Conservation (phyloP, 2,329 filamentous ascomycete species). For the Fusarium sacchari region DNA sequence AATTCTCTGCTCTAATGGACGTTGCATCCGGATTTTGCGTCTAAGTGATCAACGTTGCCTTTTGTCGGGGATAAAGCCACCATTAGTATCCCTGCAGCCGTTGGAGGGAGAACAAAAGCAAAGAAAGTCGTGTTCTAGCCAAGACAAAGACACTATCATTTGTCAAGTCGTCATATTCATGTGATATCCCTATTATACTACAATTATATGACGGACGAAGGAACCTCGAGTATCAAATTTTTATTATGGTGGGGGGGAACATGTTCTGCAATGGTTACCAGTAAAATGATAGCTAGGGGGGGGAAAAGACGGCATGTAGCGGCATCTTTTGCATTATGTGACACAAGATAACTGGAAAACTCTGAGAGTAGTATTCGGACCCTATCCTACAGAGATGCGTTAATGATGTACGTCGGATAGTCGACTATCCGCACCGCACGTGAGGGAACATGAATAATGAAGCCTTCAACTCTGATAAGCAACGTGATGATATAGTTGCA, state of each 20-base stretch:
- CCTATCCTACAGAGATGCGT: neutral
- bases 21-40: conserved; percentile 15
- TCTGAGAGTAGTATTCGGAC: conserved; percentile 18
- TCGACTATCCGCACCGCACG: neutral
- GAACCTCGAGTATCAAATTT: conserved; percentile 7
- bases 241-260: neutral
- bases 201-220: conserved; percentile 18
- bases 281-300: neutral
- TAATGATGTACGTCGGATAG: neutral
- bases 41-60: conserved; percentile 15
- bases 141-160: neutral
- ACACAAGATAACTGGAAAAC: conserved; percentile 7
- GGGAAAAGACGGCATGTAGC: neutral
- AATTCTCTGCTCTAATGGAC: conserved; percentile 6
- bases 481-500: neutral
- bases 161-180: neutral
- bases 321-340: neutral
- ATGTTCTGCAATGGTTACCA: conserved; percentile 5
- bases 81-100: conserved; percentile 3
- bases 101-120: neutral
- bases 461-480: neutral
- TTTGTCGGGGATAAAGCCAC: conserved; percentile 12
- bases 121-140: neutral
- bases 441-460: conserved; percentile 11
- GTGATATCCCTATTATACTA: conserved; percentile 14